Conservation (phyloP, 2,329 filamentous ascomycete genomes). For the Botrytis medusae region DNA sequence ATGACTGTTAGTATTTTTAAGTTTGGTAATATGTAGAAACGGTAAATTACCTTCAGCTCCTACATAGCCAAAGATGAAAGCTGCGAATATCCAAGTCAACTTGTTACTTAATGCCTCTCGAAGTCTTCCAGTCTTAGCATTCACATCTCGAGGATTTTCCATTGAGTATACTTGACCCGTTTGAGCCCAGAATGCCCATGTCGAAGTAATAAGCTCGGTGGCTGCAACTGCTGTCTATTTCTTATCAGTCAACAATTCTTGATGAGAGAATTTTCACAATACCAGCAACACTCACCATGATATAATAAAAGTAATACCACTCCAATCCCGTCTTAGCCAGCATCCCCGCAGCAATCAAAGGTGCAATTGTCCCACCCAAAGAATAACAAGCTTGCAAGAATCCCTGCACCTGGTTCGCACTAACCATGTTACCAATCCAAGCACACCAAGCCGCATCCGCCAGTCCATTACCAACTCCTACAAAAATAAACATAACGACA, state of each 20-base stretch:
- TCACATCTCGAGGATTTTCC: conserved; percentile 48
- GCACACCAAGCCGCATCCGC: conserved; percentile 61
- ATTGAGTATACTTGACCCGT: conserved; percentile 57
- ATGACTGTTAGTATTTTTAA: neutral
- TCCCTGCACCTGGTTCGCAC: conserved; percentile 70
- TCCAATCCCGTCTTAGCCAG: conserved; percentile 59
- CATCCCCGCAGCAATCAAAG: conserved; percentile 47
- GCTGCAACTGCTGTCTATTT: conserved; percentile 52
- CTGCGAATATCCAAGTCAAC: conserved; percentile 64
- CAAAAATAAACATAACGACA: conserved; percentile 62
- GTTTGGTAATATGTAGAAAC: too few relatives aligned
- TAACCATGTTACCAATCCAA: conserved; percentile 65
- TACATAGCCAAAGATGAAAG: conserved; percentile 77
- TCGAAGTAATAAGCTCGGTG: conserved; percentile 54
- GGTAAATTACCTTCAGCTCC: conserved; percentile 57
- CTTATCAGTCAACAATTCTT: neutral
- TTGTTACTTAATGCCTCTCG: conserved; percentile 45
- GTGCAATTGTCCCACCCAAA: conserved; percentile 66
- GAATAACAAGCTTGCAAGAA: conserved; percentile 73
- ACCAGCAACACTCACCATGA: conserved; percentile 56
- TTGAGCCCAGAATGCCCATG: conserved; percentile 61
- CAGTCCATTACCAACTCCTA: conserved; percentile 70
- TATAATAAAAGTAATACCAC: conserved; percentile 76
- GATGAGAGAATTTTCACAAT: neutral
- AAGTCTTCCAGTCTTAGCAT: conserved; percentile 26